A percentile compares a stretch with the other conserved stretches of the same genome.
Evolutionary conservation across 495 filamentous ascomycete genomes (phyloP).

Genomic region (Daldinia loculata): DNA sequence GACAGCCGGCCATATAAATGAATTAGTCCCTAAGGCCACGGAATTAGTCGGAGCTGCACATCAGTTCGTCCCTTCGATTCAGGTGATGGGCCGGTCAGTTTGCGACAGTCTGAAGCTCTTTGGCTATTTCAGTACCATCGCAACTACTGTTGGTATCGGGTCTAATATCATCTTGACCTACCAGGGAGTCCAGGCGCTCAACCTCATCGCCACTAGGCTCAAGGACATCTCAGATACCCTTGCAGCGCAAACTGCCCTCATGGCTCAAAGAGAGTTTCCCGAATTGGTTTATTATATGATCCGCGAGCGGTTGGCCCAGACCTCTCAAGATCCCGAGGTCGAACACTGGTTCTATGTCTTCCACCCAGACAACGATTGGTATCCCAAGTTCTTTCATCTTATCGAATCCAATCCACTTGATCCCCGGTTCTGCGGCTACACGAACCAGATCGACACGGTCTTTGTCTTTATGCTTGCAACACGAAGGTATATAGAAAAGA

Average conservation of each 20-base stretch:
- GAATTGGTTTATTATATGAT: slow-evolving; percentile 9
- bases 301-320: slow-evolving; percentile 1
- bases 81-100: slow-evolving; percentile 2
- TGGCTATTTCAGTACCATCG: neutral
- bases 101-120: slow-evolving; percentile 6
- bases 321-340: neutral
- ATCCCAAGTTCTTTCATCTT: slow-evolving; percentile 8
- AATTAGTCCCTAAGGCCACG: slow-evolving; percentile 1
- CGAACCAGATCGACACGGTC: slow-evolving; percentile 9
- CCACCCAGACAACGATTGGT: slow-evolving; percentile 9
- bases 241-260: slow-evolving; percentile 6
- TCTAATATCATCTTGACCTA: slow-evolving; percentile 1
- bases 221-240: slow-evolving; percentile 5
- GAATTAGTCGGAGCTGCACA: neutral
- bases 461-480: slow-evolving; percentile 9
- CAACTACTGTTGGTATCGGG: slow-evolving; percentile 4
- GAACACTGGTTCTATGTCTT: slow-evolving; percentile 12
- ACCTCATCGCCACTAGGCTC: slow-evolving; percentile 5
- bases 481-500: neutral
- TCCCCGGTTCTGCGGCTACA: slow-evolving; percentile 10
- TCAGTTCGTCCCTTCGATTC: slow-evolving; percentile 5
- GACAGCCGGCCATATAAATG: neutral
- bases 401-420: neutral
- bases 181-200: slow-evolving; percentile 4
- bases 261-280: slow-evolving; percentile 5